Conservation (phyloP, 257 asterid genomes). For the Solanum neorickii region DNA sequence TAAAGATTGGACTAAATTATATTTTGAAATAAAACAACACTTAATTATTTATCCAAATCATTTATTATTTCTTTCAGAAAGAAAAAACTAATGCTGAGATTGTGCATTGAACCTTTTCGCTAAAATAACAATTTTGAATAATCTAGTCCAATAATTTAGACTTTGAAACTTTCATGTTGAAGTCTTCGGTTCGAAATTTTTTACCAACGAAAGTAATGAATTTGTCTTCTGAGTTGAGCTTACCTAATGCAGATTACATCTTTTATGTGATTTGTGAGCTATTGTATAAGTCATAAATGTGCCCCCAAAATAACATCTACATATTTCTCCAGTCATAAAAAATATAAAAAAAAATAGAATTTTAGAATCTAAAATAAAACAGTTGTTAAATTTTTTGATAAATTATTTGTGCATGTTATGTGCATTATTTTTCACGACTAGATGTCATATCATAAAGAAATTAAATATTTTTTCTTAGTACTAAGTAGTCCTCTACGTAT, state of each 20-base stretch:
- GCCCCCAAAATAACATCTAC: accelerated
- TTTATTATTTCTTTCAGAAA: background rate
- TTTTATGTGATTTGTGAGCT: too few relatives aligned
- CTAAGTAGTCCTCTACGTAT: too few relatives aligned
- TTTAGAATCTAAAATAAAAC: background rate
- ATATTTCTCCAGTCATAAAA: too few relatives aligned
- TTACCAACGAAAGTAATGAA: too few relatives aligned
- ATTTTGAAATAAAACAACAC: background rate
- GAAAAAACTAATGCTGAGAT: background rate
- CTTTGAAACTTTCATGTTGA: too few relatives aligned
- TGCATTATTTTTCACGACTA: background rate
- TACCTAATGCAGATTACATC: too few relatives aligned
- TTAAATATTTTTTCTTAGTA: background rate
- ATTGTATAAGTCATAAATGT: too few relatives aligned
- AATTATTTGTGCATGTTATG: background rate
- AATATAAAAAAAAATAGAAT: too few relatives aligned
- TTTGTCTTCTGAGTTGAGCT: too few relatives aligned
- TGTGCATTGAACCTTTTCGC: background rate
- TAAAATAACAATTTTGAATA: background rate
- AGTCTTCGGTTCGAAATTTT: too few relatives aligned
- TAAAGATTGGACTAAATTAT: background rate
- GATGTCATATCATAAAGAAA: background rate
- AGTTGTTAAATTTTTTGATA: background rate
- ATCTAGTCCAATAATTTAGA: too few relatives aligned
- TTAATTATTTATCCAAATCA: background rate